These are phyloP conservation scores for Diaporthe citriasiana DNA, from an alignment of 2,329 filamentous ascomycete species.

Conservation along the genomic window DNA sequence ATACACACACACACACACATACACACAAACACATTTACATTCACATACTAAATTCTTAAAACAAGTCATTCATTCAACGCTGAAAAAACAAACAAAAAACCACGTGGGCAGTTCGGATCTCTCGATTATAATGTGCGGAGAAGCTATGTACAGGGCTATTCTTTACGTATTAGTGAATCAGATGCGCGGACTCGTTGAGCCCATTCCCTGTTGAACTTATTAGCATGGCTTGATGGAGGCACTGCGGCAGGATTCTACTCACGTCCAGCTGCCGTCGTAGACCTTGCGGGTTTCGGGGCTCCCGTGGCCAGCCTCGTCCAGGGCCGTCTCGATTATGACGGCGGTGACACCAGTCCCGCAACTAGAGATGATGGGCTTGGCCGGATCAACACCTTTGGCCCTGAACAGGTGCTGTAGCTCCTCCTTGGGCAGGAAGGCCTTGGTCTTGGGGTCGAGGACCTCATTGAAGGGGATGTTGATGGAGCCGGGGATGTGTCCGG, in stretches of 20 bases:
- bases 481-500: constrained; percentile 92
- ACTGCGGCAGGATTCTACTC: constrained; percentile 59
- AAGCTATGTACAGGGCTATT: constrained; percentile 2
- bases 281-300: constrained; percentile 76
- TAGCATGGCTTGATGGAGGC: constrained; percentile 39
- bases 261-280: constrained; percentile 99
- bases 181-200: constrained; percentile 74
- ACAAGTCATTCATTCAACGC: neutral
- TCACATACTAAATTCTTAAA: no score
- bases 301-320: constrained; percentile 83
- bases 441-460: constrained; percentile 86
- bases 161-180: constrained; percentile 72
- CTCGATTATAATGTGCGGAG: neutral
- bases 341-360: constrained; percentile 97
- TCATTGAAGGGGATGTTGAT: constrained; percentile 85
- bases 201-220: constrained; percentile 67
- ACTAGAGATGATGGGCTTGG: constrained; percentile 85
- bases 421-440: constrained; percentile 80
- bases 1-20: no score
- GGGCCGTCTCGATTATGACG: constrained; percentile 87
- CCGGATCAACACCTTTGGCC: constrained; percentile 82
- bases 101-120: neutral
- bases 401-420: constrained; percentile 83
- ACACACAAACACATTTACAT: no score
- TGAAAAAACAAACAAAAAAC: no score